Base-by-base conservation (phyloP, 768 basidiomycete genomes). In the Tulasnella sp. region DNA sequence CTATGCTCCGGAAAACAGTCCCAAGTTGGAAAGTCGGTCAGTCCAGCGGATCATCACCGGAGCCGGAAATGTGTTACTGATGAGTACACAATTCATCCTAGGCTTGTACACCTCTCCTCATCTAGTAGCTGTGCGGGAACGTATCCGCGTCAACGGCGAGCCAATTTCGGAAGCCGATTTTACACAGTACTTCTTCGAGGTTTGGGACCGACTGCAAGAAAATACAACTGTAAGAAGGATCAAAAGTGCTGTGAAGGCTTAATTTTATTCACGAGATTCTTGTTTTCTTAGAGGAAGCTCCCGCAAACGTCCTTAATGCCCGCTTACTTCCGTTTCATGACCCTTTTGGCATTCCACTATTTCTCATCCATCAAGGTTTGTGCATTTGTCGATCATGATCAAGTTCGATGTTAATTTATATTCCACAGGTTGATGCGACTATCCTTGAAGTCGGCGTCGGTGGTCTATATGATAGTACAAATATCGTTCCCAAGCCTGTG, bases 51-150 rank as follows among this genome's bases (percentile, higher is more conserved):
- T 72, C 5, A 42, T 31, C 28, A 7, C 31, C 18, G 4, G 64
- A 37, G 28, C 50, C 46, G 28, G 22, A 48, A 37, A 24, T 3
- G 75, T 20, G n/a, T 24, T 54, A 42, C 76, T 69, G 78, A 80
- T 58, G 37, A 7, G 20, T n/a, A 58, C 54, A 54, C 46, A 11
- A 20, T 80, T 18, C 60, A 11, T 54, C 24, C 20, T 81, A 97
- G 96, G 98, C 9, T 88, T 99, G 14, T 99, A 97, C 86, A 98
- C 96, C 8, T 98, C 97, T 3, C 98, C 98, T 0, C 98, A 99
- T 85, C 90, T 99, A 58, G 93, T 98, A 69, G 96, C 96, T 28
- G 98, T 98, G 37, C 91, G 98, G 40, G 98, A 99, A 87, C 90
- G 98, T 54, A 97, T 99, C 84, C 91, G 98, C 72, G 91, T 99